phyloP scores from a whole-genome alignment of 768 basidiomycete genomes.

The Collybia nuda region DNA sequence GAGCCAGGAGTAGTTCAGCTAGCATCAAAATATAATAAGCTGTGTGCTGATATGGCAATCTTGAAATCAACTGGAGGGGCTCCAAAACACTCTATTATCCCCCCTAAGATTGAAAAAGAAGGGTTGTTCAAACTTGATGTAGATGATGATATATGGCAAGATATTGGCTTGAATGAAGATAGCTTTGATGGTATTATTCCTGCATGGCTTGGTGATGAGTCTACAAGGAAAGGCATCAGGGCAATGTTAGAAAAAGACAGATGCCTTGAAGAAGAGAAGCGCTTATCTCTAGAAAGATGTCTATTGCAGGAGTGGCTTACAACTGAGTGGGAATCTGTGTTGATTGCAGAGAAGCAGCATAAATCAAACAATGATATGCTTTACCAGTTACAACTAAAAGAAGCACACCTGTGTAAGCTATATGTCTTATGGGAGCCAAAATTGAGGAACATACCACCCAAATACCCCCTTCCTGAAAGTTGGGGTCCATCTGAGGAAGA shows the following conservation, averaged over 20 bases:
- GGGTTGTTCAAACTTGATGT: conserved; percentile 31
- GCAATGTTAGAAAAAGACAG: conserved; percentile 23
- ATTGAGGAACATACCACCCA: not conserved
- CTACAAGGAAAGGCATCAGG: conserved; percentile 25
- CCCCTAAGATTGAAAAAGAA: conserved; percentile 16
- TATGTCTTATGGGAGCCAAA: not conserved
- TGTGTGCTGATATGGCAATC: conserved; percentile 18
- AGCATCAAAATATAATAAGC: conserved; percentile 24
- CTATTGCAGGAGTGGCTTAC: conserved; percentile 23
- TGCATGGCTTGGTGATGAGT: conserved; percentile 26
- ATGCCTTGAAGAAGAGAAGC: conserved; percentile 23
- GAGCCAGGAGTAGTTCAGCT: conserved; percentile 25
- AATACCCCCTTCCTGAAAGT: not conserved
- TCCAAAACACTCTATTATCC: conserved; percentile 19
- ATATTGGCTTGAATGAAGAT: conserved; percentile 25
- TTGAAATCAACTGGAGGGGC: conserved; percentile 18
- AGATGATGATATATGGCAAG: conserved; percentile 35
- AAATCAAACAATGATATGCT: too few relatives aligned
- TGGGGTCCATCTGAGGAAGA: not conserved
- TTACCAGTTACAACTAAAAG: not conserved
- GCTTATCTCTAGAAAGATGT: conserved; percentile 14
- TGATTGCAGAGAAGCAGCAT: too few relatives aligned
- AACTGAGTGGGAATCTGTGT: conserved; percentile 21
- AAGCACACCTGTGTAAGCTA: not conserved
- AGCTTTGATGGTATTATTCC: conserved; percentile 10